phyloP scores from a whole-genome alignment of 352 stramenopile species.

The Globisporangium cylindrosporum region DNA sequence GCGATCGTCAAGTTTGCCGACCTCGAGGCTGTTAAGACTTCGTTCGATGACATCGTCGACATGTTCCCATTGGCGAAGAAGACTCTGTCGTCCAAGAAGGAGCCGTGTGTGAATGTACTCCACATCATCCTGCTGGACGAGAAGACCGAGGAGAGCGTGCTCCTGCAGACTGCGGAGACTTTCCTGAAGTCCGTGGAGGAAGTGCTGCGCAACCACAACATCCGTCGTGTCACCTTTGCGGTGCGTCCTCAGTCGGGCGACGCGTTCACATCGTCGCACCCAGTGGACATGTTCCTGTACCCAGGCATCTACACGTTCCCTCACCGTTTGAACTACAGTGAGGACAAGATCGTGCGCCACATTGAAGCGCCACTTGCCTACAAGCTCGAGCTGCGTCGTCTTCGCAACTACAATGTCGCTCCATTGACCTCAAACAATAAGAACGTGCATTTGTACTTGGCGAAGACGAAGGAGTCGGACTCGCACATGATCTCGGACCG shows the following conservation, averaged over 20 bases:
- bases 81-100: conserved; percentile 61
- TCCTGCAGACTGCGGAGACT: conserved; percentile 52
- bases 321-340: conserved; percentile 89
- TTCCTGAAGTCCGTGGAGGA: conserved; percentile 68
- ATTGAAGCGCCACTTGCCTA: conserved; percentile 98
- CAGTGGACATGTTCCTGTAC: conserved; percentile 73
- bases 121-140: conserved; percentile 81
- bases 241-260: conserved; percentile 57
- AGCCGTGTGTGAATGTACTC: conserved; percentile 78
- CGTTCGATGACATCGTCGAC: conserved; percentile 64
- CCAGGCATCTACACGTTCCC: conserved; percentile 90
- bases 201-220: conserved; percentile 65
- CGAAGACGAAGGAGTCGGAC: conserved; percentile 87
- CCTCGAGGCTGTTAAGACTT: conserved; percentile 72
- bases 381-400: conserved; percentile 97
- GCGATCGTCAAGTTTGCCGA: conserved; percentile 88
- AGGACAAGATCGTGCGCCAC: conserved; percentile 98
- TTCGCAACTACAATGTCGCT: conserved; percentile 97
- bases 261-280: conserved; percentile 27
- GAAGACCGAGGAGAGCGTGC: conserved; percentile 45
- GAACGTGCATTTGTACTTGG: conserved; percentile 98
- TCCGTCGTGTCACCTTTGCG: conserved; percentile 88
- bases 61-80: conserved; percentile 72
- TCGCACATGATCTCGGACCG: conserved; percentile 83
- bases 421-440: conserved; percentile 93